phyloP scores from a whole-genome alignment of 441 rosid genomes.

The Pelargonium australe region DNA sequence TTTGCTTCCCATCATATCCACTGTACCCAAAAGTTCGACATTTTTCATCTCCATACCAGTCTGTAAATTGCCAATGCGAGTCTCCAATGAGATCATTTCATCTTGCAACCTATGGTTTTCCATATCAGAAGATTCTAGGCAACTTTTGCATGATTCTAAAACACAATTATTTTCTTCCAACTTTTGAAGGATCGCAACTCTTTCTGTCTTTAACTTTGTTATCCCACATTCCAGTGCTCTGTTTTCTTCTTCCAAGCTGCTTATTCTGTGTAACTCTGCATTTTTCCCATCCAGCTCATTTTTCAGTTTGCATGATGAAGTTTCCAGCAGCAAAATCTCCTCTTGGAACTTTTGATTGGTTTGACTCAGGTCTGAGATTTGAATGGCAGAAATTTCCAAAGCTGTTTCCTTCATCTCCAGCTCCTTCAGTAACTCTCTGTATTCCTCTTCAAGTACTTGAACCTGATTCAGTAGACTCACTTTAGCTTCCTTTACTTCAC shows the following conservation, averaged over 20 bases:
- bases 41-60: conserved; percentile 45
- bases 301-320: conserved; percentile 27
- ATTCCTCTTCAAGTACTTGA: conserved; percentile 36
- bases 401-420: conserved; percentile 31
- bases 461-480: conserved; percentile 27
- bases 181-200: conserved; percentile 38
- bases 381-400: conserved; percentile 30
- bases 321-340: conserved; percentile 29
- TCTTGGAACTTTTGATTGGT: conserved; percentile 32
- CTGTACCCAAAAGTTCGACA: conserved; percentile 38
- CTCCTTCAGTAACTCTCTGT: conserved; percentile 21
- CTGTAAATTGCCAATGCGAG: conserved; percentile 40
- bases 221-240: conserved; percentile 31
- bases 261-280: conserved; percentile 28
- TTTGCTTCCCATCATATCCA: conserved; percentile 23
- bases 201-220: conserved; percentile 41
- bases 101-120: conserved; percentile 44
- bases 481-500: conserved; percentile 26
- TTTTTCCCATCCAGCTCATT: conserved; percentile 33
- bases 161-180: conserved; percentile 43
- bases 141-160: conserved; percentile 33
- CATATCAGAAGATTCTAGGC: conserved; percentile 22
- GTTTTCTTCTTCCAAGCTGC: conserved; percentile 33
- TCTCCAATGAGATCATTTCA: conserved; percentile 44
- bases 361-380: conserved; percentile 25